A percentile compares a stretch with the other conserved stretches of the same genome.
phyloP scores from a whole-genome alignment of 2,329 filamentous ascomycete genomes.

The Penicillium sp. region DNA sequence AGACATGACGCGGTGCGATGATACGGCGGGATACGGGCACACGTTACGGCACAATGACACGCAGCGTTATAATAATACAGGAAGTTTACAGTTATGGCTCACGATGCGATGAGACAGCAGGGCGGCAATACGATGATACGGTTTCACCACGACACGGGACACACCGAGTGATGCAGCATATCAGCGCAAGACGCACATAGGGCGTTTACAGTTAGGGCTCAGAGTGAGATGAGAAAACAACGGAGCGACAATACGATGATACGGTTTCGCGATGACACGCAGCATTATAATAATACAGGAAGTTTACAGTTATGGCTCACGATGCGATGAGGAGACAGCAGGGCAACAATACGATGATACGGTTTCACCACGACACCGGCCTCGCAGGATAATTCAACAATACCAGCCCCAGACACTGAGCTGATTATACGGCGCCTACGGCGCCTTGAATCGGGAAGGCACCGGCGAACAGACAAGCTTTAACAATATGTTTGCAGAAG shows the following conservation, averaged over 20 bases:
- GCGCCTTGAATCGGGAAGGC: no score
- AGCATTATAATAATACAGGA: not conserved
- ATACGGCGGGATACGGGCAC: not conserved
- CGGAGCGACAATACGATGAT: not conserved
- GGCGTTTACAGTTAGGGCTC: no score
- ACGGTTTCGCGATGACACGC: no score
- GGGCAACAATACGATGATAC: not conserved
- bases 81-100: not conserved
- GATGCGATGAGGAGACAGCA: not conserved
- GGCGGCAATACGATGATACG: no score
- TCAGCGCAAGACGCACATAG: no score
- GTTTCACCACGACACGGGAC: no score
- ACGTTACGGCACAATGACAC: not conserved
- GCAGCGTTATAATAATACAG: not conserved
- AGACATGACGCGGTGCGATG: not conserved
- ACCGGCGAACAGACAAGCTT: not conserved
- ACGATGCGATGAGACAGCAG: no score
- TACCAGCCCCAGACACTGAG: not conserved
- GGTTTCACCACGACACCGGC: not conserved
- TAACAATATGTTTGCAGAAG: not conserved
- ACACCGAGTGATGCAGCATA: no score
- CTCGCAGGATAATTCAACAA: not conserved
- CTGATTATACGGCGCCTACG: not conserved
- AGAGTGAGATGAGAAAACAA: no score
- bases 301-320: not conserved